Percentiles rank a stretch among this genome's conserved stretches.
Conservation (phyloP, 2,329 filamentous ascomycete genomes). For the Emydomyces testavorans region DNA sequence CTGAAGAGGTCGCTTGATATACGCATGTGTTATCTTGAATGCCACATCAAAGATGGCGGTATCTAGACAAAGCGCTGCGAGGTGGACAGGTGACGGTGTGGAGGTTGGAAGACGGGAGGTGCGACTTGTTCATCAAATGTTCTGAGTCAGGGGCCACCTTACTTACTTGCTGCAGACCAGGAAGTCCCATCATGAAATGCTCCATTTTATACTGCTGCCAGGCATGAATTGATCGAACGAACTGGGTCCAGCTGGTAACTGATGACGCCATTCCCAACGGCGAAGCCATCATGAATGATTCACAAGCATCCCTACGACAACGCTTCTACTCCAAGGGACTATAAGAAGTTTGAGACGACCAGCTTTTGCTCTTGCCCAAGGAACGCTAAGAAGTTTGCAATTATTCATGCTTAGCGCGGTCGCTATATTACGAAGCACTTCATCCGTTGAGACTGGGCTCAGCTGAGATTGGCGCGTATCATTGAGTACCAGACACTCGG, state of each 20-base stretch:
- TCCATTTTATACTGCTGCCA: neutral
- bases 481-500: neutral
- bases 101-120: neutral
- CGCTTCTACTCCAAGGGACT: neutral
- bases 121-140: neutral
- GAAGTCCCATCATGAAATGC: too few relatives aligned
- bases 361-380: neutral
- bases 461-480: neutral
- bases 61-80: neutral
- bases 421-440: neutral
- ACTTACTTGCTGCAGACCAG: neutral
- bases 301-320: neutral
- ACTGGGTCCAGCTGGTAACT: neutral
- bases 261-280: neutral
- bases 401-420: neutral
- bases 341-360: neutral
- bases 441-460: neutral
- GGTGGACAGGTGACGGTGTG: conserved; percentile 1
- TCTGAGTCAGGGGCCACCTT: neutral
- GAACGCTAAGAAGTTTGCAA: neutral
- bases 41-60: too few relatives aligned
- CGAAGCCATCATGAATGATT: too few relatives aligned
- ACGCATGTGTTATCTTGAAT: too few relatives aligned
- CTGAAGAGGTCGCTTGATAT: neutral
- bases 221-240: neutral